Conservation (phyloP, 352 stramenopile species). For the Globisporangium viniferum region DNA sequence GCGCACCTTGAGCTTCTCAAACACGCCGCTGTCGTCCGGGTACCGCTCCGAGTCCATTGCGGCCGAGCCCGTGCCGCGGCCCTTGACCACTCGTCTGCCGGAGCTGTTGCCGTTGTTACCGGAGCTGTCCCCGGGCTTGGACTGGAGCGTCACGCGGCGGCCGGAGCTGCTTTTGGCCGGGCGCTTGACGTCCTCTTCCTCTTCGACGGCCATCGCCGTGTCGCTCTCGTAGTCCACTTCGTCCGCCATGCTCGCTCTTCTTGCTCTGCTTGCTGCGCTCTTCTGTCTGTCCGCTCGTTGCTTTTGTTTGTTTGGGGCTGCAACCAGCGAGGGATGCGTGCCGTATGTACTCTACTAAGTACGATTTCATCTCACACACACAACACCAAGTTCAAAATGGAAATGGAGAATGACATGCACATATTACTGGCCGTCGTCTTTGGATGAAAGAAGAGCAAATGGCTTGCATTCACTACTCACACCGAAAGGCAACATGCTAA, state of each 20-base stretch:
- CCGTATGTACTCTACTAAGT: neutral
- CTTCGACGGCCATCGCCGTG: conserved; percentile 78
- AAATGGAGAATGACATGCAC: neutral
- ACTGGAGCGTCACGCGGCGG: conserved; percentile 6
- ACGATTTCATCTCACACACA: neutral
- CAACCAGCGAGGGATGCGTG: neutral
- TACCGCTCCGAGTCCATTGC: conserved; percentile 80
- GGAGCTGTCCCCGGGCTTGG: neutral
- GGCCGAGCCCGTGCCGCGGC: conserved; percentile 54
- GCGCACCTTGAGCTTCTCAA: conserved; percentile 59
- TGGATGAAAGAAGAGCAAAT: neutral
- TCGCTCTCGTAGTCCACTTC: conserved; percentile 89
- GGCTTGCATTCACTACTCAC: neutral
- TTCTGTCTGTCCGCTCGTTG: conserved; percentile 6
- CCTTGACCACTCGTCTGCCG: conserved; percentile 53
- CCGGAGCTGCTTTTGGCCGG: conserved; percentile 2
- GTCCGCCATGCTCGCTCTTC: conserved; percentile 52
- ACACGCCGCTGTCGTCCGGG: conserved; percentile 66
- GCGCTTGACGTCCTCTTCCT: conserved; percentile 58
- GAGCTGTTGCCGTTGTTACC: neutral
- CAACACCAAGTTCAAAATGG: neutral
- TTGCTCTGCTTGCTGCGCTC: neutral
- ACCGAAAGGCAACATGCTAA: neutral
- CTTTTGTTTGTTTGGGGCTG: neutral
- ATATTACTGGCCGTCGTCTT: neutral